Conservation (phyloP, 108 stramenopile species). For the Cyclostephanos tholiformis region DNA sequence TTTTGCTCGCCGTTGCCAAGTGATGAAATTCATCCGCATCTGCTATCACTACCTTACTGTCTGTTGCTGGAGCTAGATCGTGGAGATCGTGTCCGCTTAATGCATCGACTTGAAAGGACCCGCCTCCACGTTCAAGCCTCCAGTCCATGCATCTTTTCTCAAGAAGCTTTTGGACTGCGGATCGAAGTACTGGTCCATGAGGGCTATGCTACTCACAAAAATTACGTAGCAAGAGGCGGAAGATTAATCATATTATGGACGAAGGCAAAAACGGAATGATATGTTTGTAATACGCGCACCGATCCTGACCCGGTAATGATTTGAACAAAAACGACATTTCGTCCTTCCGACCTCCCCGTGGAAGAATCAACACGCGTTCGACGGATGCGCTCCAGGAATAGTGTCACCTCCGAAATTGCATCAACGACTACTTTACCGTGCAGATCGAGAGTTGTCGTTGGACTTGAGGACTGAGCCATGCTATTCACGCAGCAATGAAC, state of each 20-base stretch:
- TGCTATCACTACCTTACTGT: constrained; percentile 35
- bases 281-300: constrained; percentile 2
- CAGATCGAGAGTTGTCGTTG: constrained; percentile 22
- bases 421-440: constrained; percentile 39
- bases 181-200: constrained; percentile 61
- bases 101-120: constrained; percentile 63
- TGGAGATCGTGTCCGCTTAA: constrained; percentile 62
- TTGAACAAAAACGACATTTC: constrained; percentile 16
- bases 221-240: not conserved
- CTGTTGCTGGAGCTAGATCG: constrained; percentile 19
- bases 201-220: constrained; percentile 44
- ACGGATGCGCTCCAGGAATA: constrained; percentile 39
- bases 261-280: not conserved
- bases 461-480: constrained; percentile 9
- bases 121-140: constrained; percentile 45
- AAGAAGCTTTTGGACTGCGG: constrained; percentile 51
- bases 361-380: constrained; percentile 13
- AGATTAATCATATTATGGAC: not conserved
- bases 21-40: constrained; percentile 38
- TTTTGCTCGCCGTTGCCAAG: constrained; percentile 22
- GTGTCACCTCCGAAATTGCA: constrained; percentile 40
- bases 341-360: not conserved
- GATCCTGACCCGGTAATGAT: constrained; percentile 50
- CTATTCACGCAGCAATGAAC: too few species aligned
- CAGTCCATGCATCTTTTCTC: constrained; percentile 64